A percentile compares a stretch with the other conserved stretches of the same genome.
Evolutionary conservation across 768 basidiomycete species (phyloP).

Genomic region (Gloeostereum incarnatum): DNA sequence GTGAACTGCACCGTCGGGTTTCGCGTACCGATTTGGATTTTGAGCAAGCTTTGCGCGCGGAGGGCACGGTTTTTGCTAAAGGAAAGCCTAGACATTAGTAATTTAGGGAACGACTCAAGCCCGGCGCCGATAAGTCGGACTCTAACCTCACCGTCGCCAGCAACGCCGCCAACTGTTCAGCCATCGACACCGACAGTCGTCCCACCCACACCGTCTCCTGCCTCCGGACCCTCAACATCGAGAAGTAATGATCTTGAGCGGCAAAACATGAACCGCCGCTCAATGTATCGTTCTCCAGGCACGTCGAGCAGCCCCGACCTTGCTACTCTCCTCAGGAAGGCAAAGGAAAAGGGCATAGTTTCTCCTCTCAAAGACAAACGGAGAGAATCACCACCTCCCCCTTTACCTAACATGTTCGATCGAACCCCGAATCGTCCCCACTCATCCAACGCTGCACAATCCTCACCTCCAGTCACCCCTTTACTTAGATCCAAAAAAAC

Average conservation of each 20-base stretch:
- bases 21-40: conserved; percentile 79
- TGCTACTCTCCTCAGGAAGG: conserved; percentile 77
- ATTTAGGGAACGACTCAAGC: conserved; percentile 47
- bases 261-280: conserved; percentile 70
- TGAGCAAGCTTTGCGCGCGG: conserved; percentile 60
- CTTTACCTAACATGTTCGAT: conserved; percentile 26
- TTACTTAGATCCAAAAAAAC: conserved; percentile 24
- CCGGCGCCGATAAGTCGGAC: neutral
- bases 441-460: conserved; percentile 28
- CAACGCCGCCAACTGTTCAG: conserved; percentile 25
- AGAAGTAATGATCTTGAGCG: conserved; percentile 51
- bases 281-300: conserved; percentile 81
- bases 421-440: conserved; percentile 23
- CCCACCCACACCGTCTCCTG: conserved; percentile 59
- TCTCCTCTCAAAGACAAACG: conserved; percentile 21
- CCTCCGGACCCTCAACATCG: conserved; percentile 21
- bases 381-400: conserved; percentile 34
- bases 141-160: conserved; percentile 3
- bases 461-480: conserved; percentile 18
- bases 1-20: conserved; percentile 36
- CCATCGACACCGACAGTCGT: conserved; percentile 55
- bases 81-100: conserved; percentile 63
- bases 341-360: conserved; percentile 56
- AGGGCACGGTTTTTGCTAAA: conserved; percentile 60
- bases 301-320: conserved; percentile 91